Conservation (phyloP, 2,329 filamentous ascomycete genomes). For the Coleophoma cylindrospora region DNA sequence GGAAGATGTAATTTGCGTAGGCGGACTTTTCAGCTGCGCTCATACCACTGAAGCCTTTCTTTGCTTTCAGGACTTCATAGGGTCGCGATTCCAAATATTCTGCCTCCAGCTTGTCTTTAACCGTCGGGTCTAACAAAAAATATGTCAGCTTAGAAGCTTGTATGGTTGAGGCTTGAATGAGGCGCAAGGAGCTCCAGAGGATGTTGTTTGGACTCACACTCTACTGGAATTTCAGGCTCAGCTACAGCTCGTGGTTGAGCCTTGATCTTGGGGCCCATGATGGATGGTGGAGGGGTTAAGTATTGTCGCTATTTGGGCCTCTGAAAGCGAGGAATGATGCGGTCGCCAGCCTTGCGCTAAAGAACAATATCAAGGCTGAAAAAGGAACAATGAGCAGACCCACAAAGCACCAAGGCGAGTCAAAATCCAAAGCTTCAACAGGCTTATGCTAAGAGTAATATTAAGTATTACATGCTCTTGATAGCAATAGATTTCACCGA, state of each 20-base stretch:
- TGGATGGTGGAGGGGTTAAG: slow-evolving; percentile 8
- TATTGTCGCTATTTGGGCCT: slow-evolving; percentile 6
- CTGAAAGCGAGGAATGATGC: slow-evolving; percentile 9
- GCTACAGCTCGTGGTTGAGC: slow-evolving; percentile 13
- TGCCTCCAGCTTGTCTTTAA: slow-evolving; percentile 18
- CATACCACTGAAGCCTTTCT: slow-evolving; percentile 15
- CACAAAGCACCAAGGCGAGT: background rate
- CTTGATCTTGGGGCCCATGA: slow-evolving; percentile 22
- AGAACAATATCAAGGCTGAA: background rate
- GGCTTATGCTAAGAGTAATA: background rate
- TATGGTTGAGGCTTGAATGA: no score
- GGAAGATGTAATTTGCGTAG: slow-evolving; percentile 16
- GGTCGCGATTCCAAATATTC: slow-evolving; percentile 19
- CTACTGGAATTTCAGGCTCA: slow-evolving; percentile 3
- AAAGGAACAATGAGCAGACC: slow-evolving; percentile 14
- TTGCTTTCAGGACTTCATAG: slow-evolving; percentile 13
- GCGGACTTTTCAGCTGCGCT: slow-evolving; percentile 16
- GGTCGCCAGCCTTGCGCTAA: slow-evolving; percentile 11
- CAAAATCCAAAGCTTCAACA: no score
- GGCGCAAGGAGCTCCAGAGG: background rate
- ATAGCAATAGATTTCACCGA: no score
- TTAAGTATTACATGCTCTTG: background rate
- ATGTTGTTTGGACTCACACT: slow-evolving; percentile 12
- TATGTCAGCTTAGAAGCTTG: background rate
- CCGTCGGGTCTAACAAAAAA: slow-evolving; percentile 16